Evolutionary conservation across 2,329 filamentous ascomycete species (phyloP).

Genomic region (Corniculantispora saksenae): DNA sequence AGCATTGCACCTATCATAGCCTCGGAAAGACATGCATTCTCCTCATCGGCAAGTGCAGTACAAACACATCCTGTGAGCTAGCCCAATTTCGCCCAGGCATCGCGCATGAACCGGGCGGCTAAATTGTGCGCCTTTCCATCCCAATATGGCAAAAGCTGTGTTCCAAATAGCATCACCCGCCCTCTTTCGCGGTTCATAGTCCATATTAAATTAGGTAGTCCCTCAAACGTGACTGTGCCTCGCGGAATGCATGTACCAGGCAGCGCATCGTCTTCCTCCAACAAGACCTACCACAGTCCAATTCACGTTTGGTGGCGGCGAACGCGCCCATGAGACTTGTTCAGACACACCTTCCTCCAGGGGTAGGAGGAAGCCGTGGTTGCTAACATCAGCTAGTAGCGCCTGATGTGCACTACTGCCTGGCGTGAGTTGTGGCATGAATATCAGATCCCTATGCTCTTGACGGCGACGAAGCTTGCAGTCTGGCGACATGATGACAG

Average conservation of each 20-base stretch:
- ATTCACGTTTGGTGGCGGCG: too few species aligned
- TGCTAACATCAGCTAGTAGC: background rate
- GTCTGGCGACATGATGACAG: slow-evolving; percentile 20
- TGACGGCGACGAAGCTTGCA: slow-evolving; percentile 21
- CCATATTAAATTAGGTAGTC: slow-evolving; percentile 18
- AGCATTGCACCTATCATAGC: too few species aligned
- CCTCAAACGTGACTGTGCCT: too few species aligned
- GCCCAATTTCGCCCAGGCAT: background rate
- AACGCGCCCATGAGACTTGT: too few species aligned
- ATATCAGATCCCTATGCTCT: slow-evolving; percentile 19
- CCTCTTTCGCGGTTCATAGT: slow-evolving; percentile 21
- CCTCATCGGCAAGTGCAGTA: too few species aligned
- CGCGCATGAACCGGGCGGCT: background rate
- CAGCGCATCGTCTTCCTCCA: too few species aligned
- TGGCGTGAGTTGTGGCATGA: slow-evolving; percentile 19
- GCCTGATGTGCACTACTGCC: slow-evolving; percentile 14
- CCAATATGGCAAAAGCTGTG: background rate
- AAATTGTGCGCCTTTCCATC: background rate
- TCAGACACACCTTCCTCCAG: too few species aligned
- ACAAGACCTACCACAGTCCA: too few species aligned
- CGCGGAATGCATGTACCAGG: too few species aligned
- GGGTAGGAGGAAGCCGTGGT: slow-evolving; percentile 8
- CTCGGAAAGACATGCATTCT: too few species aligned
- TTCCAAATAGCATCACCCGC: background rate
- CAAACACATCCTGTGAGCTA: background rate